phyloP scores from a whole-genome alignment of 2,329 filamentous ascomycete species.

The Penicillium sp. region DNA sequence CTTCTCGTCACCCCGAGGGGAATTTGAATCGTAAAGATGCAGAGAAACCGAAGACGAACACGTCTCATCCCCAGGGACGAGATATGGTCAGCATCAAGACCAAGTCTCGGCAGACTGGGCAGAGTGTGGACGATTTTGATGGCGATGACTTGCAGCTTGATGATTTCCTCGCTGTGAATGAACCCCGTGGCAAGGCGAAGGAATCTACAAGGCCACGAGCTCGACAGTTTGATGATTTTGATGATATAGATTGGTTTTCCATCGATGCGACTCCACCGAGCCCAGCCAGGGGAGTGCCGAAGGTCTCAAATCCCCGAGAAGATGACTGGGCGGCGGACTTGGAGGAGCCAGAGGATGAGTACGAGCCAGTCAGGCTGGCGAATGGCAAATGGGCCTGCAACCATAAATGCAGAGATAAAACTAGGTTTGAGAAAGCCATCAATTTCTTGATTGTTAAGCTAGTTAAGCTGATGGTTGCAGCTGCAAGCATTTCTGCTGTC shows the following conservation, averaged over 20 bases:
- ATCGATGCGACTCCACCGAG: conserved; percentile 17
- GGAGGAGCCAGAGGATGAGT: conserved; percentile 15
- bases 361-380: conserved; percentile 54
- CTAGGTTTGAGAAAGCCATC: conserved; percentile 30
- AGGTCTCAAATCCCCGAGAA: not conserved
- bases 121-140: conserved; percentile 51
- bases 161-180: conserved; percentile 47
- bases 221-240: conserved; percentile 14
- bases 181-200: not conserved
- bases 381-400: conserved; percentile 76
- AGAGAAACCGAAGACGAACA: conserved; percentile 19
- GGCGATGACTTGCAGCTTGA: conserved; percentile 55
- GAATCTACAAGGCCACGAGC: not conserved
- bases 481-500: conserved; percentile 73
- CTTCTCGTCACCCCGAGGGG: not conserved
- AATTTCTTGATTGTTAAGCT: not conserved
- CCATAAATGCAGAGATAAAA: conserved; percentile 65
- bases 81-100: conserved; percentile 17
- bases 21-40: conserved; percentile 16
- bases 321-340: conserved; percentile 12
- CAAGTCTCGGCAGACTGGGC: conserved; percentile 10
- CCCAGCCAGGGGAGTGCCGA: not conserved
- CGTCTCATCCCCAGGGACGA: conserved; percentile 18
- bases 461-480: conserved; percentile 38
- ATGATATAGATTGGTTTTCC: conserved; percentile 25